Conservation (phyloP, 305 asterid genomes). For the Solanum chacoense region DNA sequence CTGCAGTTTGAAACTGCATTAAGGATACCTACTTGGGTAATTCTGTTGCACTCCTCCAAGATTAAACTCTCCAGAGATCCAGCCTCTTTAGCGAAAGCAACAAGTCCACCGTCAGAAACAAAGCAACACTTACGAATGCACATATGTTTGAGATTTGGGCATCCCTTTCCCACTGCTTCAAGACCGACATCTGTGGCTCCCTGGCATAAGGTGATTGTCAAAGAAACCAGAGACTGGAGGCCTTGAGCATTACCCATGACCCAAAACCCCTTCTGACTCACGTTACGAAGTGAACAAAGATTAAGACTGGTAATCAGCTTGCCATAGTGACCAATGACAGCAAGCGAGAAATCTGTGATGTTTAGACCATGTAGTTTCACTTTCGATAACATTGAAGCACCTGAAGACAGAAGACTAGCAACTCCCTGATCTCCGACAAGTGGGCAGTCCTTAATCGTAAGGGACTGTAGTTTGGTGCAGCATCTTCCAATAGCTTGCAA, state of each 20-base stretch:
- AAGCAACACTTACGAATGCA: slow-evolving; percentile 60
- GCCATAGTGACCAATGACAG: slow-evolving; percentile 78
- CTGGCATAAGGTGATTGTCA: slow-evolving; percentile 50
- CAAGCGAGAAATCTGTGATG: slow-evolving; percentile 66
- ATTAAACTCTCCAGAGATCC: slow-evolving; percentile 55
- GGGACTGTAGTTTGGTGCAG: slow-evolving; percentile 58
- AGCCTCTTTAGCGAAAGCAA: slow-evolving; percentile 54
- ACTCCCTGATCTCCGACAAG: slow-evolving; percentile 76
- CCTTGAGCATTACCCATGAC: slow-evolving; percentile 84
- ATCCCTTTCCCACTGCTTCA: slow-evolving; percentile 60
- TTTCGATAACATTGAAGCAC: slow-evolving; percentile 45
- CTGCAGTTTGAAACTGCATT: slow-evolving; percentile 50
- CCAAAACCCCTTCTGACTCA: slow-evolving; percentile 91
- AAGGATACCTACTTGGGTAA: slow-evolving; percentile 60
- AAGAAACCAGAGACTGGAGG: slow-evolving; percentile 39
- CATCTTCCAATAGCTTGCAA: slow-evolving; percentile 49
- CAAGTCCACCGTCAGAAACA: slow-evolving; percentile 70
- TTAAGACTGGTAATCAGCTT: slow-evolving; percentile 48
- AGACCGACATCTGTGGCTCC: slow-evolving; percentile 71
- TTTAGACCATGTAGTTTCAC: slow-evolving; percentile 62
- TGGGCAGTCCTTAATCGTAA: slow-evolving; percentile 67
- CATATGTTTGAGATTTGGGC: slow-evolving; percentile 51
- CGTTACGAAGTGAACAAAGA: slow-evolving; percentile 60
- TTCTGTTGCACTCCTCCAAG: slow-evolving; percentile 82
- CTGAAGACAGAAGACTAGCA: slow-evolving; percentile 46